Evolutionary conservation across 108 stramenopile genomes (phyloP), one percentile per base, ranked within the genome.

Genomic region (Nannochloropsis salina): DNA sequence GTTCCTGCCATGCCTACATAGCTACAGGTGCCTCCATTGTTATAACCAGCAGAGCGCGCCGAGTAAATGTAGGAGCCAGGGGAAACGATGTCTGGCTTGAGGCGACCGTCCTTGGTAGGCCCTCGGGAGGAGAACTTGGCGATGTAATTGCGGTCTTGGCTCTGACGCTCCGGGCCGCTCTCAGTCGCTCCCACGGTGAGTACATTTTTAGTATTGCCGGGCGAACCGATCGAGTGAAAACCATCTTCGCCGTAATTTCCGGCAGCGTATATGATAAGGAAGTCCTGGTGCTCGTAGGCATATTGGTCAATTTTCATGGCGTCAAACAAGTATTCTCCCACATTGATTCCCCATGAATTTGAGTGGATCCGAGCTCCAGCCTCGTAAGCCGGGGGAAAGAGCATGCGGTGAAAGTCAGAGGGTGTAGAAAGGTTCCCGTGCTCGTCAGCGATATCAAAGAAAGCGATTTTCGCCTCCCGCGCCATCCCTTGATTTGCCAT

Each of bases 81-180:
- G 61, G 94, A 94, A 3, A 94, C 90, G 41, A 95, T 88, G 86
- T 95, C 94, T 9, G 95, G 95, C 88, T 95, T 95, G 80, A 93
- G 92, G n/a, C 95, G 83, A 9, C 92, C 92, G 86, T 95, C 94
- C 3, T 80, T 40, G 2, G 94, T 93, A 20, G 94, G 94, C 11
- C 95, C 95, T 10, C 90, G 84, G 42, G 92, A 92, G 79, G 86
- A 89, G 86, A 94, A 95, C 9, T 88, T 89, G 20, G 94, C 92
- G 11, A 95, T 82, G 79, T 91, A 92, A 80, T 93, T 91, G 45
- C 89, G 80, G 6, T 92, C 90, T n/a, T 6, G 61, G 40, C 11
- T 40, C 40, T 22, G 40, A 40, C 80, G 80, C 80, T 22, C 40
- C 11, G 83, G 88, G 18, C 51, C 61, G 42, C 81, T 84, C 43